Conservation (phyloP, 2,329 filamentous ascomycete species). For the Xylariaceae sp. region DNA sequence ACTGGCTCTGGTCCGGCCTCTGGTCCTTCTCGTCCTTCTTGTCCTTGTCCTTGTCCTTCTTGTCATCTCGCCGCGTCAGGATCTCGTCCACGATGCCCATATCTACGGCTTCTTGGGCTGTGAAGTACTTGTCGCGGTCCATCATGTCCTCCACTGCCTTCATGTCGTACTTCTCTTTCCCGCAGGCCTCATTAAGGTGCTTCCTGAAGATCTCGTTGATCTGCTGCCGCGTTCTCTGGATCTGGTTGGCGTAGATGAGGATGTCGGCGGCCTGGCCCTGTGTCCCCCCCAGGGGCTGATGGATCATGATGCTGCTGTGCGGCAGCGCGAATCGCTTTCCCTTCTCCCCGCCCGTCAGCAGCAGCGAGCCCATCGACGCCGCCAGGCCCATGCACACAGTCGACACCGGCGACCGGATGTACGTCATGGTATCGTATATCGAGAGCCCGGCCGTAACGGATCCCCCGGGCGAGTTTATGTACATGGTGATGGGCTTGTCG, state of each 20-base stretch:
- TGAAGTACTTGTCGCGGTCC: slow-evolving; percentile 94
- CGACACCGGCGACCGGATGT: slow-evolving; percentile 85
- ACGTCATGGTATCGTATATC: slow-evolving; percentile 98
- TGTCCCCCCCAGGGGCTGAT: slow-evolving; percentile 79
- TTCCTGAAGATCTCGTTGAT: slow-evolving; percentile 83
- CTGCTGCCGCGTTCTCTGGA: slow-evolving; percentile 75
- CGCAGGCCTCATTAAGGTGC: slow-evolving; percentile 74
- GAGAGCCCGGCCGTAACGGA: slow-evolving; percentile 81
- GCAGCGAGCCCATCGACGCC: slow-evolving; percentile 86
- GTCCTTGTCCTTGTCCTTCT: slow-evolving; percentile 18
- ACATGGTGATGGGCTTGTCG: slow-evolving; percentile 90
- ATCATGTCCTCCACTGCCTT: slow-evolving; percentile 89
- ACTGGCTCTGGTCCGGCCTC: no score
- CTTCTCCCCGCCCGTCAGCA: slow-evolving; percentile 77
- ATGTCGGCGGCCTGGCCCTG: slow-evolving; percentile 69
- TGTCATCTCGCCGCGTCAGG: slow-evolving; percentile 52
- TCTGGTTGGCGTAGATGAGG: slow-evolving; percentile 95
- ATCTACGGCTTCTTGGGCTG: slow-evolving; percentile 78
- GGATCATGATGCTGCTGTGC: slow-evolving; percentile 95
- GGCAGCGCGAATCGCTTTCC: slow-evolving; percentile 84
- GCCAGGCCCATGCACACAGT: slow-evolving; percentile 95
- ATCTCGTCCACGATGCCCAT: slow-evolving; percentile 92
- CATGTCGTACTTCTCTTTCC: slow-evolving; percentile 66
- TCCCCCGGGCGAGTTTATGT: slow-evolving; percentile 94
- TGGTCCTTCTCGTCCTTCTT: no score